Evolutionary conservation across 2,329 filamentous ascomycete species (phyloP).

Genomic region (Colletotrichum nymphaeae): DNA sequence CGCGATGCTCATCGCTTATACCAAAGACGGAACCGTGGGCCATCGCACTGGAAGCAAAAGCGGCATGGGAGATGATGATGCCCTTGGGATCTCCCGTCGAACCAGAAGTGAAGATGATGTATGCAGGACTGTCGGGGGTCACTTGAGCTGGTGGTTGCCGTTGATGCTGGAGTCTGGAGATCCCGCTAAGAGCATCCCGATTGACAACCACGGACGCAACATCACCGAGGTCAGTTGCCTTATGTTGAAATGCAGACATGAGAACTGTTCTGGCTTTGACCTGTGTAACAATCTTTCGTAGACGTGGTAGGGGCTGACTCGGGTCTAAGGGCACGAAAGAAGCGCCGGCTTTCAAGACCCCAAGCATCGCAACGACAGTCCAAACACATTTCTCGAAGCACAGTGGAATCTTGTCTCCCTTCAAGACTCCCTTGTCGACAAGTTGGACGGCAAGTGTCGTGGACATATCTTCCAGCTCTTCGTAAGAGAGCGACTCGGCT

Average conservation of each 20-base stretch:
- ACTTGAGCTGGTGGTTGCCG: neutral
- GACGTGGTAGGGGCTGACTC: slow-evolving; percentile 18
- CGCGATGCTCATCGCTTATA: slow-evolving; percentile 7
- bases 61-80: slow-evolving; percentile 47
- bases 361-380: slow-evolving; percentile 23
- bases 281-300: neutral
- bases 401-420: neutral
- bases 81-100: slow-evolving; percentile 62
- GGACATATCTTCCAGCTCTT: neutral
- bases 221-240: slow-evolving; percentile 15
- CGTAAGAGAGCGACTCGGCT: neutral
- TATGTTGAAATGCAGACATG: slow-evolving; percentile 5
- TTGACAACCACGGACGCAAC: neutral
- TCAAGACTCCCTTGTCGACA: neutral
- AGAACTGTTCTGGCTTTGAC: neutral
- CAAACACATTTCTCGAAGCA: slow-evolving; percentile 32
- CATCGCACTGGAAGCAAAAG: slow-evolving; percentile 37
- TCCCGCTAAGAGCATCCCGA: slow-evolving; percentile 50
- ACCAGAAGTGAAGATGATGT: slow-evolving; percentile 54
- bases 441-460: neutral
- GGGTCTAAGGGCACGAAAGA: slow-evolving; percentile 24
- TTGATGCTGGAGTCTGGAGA: neutral
- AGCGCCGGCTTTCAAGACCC: slow-evolving; percentile 20
- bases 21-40: slow-evolving; percentile 30
- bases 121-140: slow-evolving; percentile 37